Base-by-base conservation (phyloP, 2,329 filamentous ascomycete genomes). In the Ceratocystis colombiana region DNA sequence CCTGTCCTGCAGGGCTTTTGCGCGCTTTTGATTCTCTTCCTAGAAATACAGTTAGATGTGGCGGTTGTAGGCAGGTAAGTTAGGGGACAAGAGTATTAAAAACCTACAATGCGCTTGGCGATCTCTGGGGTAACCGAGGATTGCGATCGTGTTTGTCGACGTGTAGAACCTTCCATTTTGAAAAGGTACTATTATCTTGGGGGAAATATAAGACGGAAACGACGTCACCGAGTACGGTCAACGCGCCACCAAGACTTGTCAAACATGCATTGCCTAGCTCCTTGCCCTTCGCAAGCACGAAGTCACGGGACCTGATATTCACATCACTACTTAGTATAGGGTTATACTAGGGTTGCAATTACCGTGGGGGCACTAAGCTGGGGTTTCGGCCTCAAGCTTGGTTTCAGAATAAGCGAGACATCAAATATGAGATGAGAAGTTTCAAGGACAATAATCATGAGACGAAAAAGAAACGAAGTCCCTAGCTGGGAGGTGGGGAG, bases 11-110 rank as follows among this genome's bases (percentile, higher is more conserved):
- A 92, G 79, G 1, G 91, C 92, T 80, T 96, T 97, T 66, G 94
- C 90, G 76, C 86, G 89, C 37, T 96, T 82, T 22, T 93, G 85
- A 71, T 87, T 92, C 74, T 93, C 86, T 84, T 96, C 93, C 89
- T 94, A 67, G 12, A 53, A 25, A 25, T 5, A 53, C 48, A 15
- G 22, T 53, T 45, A 17, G 12, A 2, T 30, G 1, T 12, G 50
- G 33, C 1, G 68, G 71, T 57, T 72, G 71, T 41, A 17, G 28
- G 15, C 20, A 25, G 17, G 59, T 50, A 20, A 7, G 55, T 61
- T 28, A 5, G n/a, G 45, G 55, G 41, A 5, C 69, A 48, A 70
- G 59, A 33, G 17, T 12, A 30, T 12, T 15, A 33, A 28, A 46
- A 2, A 72, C 80, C 72, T 72, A 84, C 83, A 67, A 84, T 84